phyloP scores from a whole-genome alignment of 139 green algal genomes.

The Penium margaritaceum region DNA sequence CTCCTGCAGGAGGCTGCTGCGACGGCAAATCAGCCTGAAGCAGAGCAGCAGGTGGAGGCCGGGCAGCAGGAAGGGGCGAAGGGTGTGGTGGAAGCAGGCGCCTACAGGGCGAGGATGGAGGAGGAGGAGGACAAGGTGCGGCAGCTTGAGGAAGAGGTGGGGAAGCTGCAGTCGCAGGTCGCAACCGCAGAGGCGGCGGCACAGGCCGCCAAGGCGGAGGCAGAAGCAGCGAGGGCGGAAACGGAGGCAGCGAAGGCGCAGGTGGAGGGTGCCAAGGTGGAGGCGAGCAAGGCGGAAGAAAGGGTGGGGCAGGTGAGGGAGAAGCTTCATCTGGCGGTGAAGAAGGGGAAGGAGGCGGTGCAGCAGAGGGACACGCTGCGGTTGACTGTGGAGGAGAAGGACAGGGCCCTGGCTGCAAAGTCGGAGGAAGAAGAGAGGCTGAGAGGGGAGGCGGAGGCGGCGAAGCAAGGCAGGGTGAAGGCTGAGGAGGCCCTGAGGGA shows the following conservation, averaged over 20 bases:
- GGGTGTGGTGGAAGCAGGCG: no score
- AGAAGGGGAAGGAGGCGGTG: not conserved
- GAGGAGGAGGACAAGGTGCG: no score
- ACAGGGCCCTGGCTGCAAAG: not conserved
- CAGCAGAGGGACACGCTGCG: not conserved
- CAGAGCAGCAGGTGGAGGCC: no score
- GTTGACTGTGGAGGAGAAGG: not conserved
- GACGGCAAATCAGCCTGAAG: no score
- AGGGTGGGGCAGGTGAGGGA: not conserved
- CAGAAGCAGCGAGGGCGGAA: not conserved
- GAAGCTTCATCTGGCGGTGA: not conserved
- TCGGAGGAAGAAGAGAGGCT: not conserved
- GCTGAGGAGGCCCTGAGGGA: not conserved
- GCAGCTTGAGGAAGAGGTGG: no score
- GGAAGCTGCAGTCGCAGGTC: no score
- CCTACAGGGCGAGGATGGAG: no score
- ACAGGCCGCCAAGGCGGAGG: not conserved
- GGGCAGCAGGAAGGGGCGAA: no score
- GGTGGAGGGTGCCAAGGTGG: not conserved
- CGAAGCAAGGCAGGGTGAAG: not conserved
- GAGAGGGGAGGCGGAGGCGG: not conserved
- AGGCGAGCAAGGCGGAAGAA: not conserved
- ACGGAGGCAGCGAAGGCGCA: not conserved
- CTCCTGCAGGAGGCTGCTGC: no score
- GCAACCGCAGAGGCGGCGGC: not conserved